phyloP scores from a whole-genome alignment of 768 basidiomycete species.

The Omphalotus guepiniiformis region DNA sequence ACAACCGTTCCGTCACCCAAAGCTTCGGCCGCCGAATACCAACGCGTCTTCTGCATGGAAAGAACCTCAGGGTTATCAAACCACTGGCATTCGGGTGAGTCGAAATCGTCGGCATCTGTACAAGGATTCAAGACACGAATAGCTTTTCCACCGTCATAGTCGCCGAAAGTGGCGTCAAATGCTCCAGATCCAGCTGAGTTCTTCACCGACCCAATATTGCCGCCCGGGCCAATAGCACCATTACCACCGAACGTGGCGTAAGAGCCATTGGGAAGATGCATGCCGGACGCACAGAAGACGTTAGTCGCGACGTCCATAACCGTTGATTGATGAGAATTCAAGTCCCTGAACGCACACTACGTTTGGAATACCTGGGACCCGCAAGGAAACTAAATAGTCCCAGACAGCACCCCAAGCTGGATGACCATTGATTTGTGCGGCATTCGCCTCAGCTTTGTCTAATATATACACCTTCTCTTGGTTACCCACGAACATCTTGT shows the following conservation, averaged over 20 bases:
- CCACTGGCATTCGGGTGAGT: constrained; percentile 58
- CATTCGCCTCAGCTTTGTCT: constrained; percentile 87
- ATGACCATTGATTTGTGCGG: constrained; percentile 59
- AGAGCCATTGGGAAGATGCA: constrained; percentile 79
- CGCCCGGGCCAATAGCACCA: constrained; percentile 64
- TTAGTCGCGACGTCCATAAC: constrained; percentile 74
- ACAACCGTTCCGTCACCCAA: constrained; percentile 73
- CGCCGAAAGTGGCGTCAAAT: constrained; percentile 66
- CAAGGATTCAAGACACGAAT: constrained; percentile 86
- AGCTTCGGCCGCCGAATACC: constrained; percentile 77
- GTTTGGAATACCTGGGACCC: not conserved
- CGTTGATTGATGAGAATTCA: constrained; percentile 49
- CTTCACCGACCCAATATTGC: constrained; percentile 47
- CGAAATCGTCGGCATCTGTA: constrained; percentile 40
- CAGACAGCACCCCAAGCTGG: constrained; percentile 74
- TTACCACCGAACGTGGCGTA: constrained; percentile 77
- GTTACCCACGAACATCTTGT: constrained; percentile 77
- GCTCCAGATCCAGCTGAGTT: constrained; percentile 43
- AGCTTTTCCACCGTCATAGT: constrained; percentile 75
- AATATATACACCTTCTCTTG: constrained; percentile 80
- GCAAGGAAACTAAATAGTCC: constrained; percentile 23
- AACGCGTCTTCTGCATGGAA: constrained; percentile 63
- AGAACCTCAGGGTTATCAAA: constrained; percentile 62
- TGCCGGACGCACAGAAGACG: constrained; percentile 77
- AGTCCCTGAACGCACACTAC: constrained; percentile 47